These are phyloP conservation scores for Knufia fluminis DNA, from an alignment of 2,329 filamentous ascomycete species.

Conservation along the genomic window DNA sequence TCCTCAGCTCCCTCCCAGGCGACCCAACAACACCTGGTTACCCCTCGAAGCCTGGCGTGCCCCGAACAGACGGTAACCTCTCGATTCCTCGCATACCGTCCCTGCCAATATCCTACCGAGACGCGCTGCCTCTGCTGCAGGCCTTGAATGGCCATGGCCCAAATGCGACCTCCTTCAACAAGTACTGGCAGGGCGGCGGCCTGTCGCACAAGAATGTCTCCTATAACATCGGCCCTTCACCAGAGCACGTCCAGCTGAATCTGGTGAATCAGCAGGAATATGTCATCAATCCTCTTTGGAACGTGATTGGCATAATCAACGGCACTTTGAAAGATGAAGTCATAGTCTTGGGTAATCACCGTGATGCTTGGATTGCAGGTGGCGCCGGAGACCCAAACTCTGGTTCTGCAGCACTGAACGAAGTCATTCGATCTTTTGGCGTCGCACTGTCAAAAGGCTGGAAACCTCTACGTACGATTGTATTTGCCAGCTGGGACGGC, in stretches of 20 bases:
- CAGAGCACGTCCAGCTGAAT: conserved; percentile 59
- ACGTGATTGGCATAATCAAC: conserved; percentile 26
- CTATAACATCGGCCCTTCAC: conserved; percentile 78
- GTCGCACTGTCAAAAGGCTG: conserved; percentile 40
- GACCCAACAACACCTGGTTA: conserved; percentile 92
- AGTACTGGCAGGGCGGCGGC: conserved; percentile 64
- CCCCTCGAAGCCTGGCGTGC: conserved; percentile 80
- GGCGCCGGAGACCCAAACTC: conserved; percentile 46
- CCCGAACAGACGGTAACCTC: conserved; percentile 60
- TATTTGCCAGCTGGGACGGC: conserved; percentile 29
- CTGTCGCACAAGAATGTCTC: conserved; percentile 69
- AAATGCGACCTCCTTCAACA: conserved; percentile 61
- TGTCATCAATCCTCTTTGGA: conserved; percentile 23
- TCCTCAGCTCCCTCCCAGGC: conserved; percentile 58
- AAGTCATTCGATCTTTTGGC: conserved; percentile 42
- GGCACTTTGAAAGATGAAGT: conserved; percentile 30
- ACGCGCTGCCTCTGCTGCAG: conserved; percentile 79
- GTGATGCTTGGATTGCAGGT: conserved; percentile 47
- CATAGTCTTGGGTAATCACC: conserved; percentile 44
- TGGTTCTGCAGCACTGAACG: conserved; percentile 41
- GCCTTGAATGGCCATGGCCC: conserved; percentile 84
- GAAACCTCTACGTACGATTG: conserved; percentile 43
- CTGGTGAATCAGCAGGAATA: conserved; percentile 60
- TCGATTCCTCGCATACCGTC: conserved; percentile 80
- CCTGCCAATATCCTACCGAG: conserved; percentile 77